A percentile compares a stretch with the other conserved stretches of the same genome.
Conservation (phyloP, 2,329 filamentous ascomycete species). For the Sporothrix inflata region DNA sequence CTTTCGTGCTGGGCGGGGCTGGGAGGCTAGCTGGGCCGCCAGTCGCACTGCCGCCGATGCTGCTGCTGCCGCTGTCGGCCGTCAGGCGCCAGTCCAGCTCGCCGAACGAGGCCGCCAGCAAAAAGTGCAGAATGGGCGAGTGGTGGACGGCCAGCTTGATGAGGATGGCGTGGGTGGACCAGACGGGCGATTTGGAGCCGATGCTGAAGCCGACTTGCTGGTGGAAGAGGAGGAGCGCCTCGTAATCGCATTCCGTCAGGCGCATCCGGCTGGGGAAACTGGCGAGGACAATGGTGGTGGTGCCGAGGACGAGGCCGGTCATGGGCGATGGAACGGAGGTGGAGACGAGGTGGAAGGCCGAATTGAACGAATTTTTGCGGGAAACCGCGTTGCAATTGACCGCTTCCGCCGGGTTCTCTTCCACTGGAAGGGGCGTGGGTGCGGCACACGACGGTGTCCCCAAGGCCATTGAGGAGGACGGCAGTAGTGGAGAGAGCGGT, state of each 20-base stretch:
- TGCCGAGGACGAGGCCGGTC: constrained; percentile 13
- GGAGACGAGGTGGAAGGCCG: neutral
- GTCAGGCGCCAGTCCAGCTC: constrained; percentile 24
- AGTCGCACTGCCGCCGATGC: neutral
- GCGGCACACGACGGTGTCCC: neutral
- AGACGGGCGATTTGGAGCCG: constrained; percentile 24
- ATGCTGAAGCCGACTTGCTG: constrained; percentile 21
- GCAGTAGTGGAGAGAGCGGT: neutral
- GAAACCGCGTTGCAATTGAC: neutral
- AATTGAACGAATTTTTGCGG: neutral
- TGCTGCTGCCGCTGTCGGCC: neutral
- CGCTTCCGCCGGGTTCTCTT: neutral
- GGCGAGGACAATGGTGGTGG: constrained; percentile 13
- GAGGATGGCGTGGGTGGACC: constrained; percentile 27
- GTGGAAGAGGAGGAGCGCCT: constrained; percentile 22
- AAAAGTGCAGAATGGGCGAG: constrained; percentile 18
- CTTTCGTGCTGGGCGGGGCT: neutral
- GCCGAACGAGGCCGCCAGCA: constrained; percentile 24
- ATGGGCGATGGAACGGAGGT: neutral
- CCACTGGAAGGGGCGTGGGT: neutral
- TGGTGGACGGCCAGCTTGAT: constrained; percentile 25
- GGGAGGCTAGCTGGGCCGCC: neutral
- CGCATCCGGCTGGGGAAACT: constrained; percentile 17
- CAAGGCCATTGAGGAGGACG: neutral
- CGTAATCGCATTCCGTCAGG: constrained; percentile 10